Evolutionary conservation across 805 yeast genomes (phyloP).

Genomic region (Yarrowia sp.): DNA sequence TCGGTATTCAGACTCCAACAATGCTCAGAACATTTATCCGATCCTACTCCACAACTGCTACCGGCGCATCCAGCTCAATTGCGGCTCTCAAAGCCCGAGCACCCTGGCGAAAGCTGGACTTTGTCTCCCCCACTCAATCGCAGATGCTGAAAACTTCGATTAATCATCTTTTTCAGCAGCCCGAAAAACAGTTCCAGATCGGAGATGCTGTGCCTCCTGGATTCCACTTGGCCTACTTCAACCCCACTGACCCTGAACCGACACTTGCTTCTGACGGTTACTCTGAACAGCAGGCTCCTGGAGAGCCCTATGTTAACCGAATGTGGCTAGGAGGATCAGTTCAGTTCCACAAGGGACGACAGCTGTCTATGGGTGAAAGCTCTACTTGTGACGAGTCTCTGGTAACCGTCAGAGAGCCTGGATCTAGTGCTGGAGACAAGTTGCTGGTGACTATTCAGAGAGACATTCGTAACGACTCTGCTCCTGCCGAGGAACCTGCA

Average conservation of each 20-base stretch:
- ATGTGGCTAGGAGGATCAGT: conserved; percentile 80
- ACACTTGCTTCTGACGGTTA: conserved; percentile 71
- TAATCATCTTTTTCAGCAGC: conserved; percentile 33
- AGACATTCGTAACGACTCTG: conserved; percentile 39
- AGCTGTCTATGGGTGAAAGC: conserved; percentile 42
- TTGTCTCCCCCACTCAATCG: conserved; percentile 36
- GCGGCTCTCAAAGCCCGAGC: conserved; percentile 5
- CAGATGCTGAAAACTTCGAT: conserved; percentile 37
- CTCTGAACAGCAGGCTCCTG: conserved; percentile 73
- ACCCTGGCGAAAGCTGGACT: conserved; percentile 37
- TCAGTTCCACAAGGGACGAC: conserved; percentile 39
- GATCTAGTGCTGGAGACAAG: conserved; percentile 32
- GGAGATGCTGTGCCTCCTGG: conserved; percentile 45
- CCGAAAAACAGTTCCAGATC: conserved; percentile 1
- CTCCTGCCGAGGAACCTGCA: conserved; percentile 30
- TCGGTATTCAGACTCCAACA: too few species aligned
- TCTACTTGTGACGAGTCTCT: conserved; percentile 57
- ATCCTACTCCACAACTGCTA: background rate
- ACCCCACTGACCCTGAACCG: conserved; percentile 52
- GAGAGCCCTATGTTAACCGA: conserved; percentile 47
- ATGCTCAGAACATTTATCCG: background rate
- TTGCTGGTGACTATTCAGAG: conserved; percentile 59
- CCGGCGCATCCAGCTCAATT: background rate
- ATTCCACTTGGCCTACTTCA: conserved; percentile 65
- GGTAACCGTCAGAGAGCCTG: conserved; percentile 30